Evolutionary conservation across 768 basidiomycete species (phyloP).

Genomic region (Xerocomellus dryophilus): DNA sequence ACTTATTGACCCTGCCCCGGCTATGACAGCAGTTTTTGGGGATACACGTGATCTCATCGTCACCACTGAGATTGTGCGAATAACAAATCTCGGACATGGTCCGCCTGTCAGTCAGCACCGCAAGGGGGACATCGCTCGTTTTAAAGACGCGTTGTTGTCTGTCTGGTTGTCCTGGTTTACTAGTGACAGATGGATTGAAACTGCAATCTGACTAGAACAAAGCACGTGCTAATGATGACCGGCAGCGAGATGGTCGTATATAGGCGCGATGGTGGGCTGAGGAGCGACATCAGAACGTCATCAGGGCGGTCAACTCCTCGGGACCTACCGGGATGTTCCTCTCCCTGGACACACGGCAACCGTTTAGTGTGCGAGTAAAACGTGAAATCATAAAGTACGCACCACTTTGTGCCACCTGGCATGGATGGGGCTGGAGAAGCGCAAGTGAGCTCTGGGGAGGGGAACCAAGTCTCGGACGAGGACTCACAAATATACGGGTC

Average conservation of each 20-base stretch:
- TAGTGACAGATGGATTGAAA: neutral
- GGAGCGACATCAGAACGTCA: neutral
- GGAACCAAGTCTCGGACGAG: neutral
- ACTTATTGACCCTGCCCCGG: conserved; percentile 9
- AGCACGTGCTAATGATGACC: conserved; percentile 27
- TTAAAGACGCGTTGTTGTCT: neutral
- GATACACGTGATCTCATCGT: conserved; percentile 17
- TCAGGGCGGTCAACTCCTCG: neutral
- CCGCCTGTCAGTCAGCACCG: neutral
- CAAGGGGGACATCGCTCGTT: neutral
- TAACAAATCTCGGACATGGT: neutral
- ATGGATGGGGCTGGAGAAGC: conserved; percentile 60
- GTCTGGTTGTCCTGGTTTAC: neutral
- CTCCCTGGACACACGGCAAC: conserved; percentile 50
- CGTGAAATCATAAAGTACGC: conserved; percentile 29
- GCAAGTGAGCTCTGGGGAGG: conserved; percentile 1
- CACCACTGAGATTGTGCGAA: too few relatives aligned
- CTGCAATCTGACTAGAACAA: neutral
- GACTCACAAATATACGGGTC: conserved; percentile 91
- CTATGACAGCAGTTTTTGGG: conserved; percentile 18
- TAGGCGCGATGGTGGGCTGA: conserved; percentile 60
- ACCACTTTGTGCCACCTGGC: conserved; percentile 97
- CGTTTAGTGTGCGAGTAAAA: neutral
- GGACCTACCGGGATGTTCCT: conserved; percentile 72
- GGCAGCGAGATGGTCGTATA: conserved; percentile 57